Percentiles rank a stretch among this genome's conserved stretches.
These are phyloP conservation scores for Senna tora DNA, from an alignment of 306 rosid species.

Conservation along the genomic window DNA sequence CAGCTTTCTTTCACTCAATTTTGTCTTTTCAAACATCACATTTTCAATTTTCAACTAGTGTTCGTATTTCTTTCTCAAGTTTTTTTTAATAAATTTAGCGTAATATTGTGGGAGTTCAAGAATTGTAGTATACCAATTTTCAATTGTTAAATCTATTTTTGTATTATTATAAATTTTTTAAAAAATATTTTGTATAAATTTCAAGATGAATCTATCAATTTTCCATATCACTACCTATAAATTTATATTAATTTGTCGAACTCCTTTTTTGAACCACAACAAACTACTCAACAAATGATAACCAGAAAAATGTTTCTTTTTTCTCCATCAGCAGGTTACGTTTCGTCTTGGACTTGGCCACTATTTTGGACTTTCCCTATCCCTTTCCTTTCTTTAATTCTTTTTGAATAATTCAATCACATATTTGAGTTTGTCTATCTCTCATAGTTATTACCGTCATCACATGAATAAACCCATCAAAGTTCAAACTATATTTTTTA, in stretches of 20 bases:
- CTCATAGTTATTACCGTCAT: neutral
- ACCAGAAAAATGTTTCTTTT: neutral
- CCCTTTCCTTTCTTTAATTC: neutral
- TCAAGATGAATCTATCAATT: no score
- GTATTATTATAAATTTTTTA: no score
- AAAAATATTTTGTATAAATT: no score
- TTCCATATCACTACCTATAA: no score
- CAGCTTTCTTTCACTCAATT: constrained; percentile 18
- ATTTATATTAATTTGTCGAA: constrained; percentile 18
- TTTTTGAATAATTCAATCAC: no score
- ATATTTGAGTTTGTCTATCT: neutral
- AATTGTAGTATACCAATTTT: no score
- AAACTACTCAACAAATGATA: constrained; percentile 18
- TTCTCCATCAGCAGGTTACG: neutral
- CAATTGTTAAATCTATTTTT: no score
- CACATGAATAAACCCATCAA: neutral
- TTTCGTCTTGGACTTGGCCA: constrained; percentile 25
- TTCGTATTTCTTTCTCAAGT: neutral
- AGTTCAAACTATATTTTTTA: no score
- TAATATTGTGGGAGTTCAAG: no score
- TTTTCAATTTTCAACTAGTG: constrained; percentile 16
- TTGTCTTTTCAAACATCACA: constrained; percentile 20
- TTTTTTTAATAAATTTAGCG: no score
- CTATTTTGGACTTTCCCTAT: neutral
- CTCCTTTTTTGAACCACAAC: constrained; percentile 9